Conservation (phyloP, 208 protist species). For the Leishmania mexicana region DNA sequence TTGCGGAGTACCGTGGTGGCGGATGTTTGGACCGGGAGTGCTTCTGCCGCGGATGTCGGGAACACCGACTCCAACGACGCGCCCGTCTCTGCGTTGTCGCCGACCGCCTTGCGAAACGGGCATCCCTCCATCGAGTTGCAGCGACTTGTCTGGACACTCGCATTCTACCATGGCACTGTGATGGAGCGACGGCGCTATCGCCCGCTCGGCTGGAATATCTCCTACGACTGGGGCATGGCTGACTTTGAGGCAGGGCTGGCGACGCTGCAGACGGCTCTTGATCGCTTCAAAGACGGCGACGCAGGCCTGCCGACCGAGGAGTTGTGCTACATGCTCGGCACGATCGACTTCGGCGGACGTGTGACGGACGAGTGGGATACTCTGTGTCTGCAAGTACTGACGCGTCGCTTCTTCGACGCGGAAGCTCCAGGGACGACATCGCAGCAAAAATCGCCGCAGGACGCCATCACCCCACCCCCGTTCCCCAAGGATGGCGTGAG, state of each 20-base stretch:
- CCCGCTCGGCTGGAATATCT: slow-evolving; percentile 94
- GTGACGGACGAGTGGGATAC: slow-evolving; percentile 94
- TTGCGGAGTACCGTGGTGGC: slow-evolving; percentile 56
- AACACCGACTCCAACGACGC: background rate
- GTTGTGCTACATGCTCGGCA: slow-evolving; percentile 90
- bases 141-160: slow-evolving; percentile 93
- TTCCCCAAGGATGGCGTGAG: slow-evolving; percentile 38
- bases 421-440: slow-evolving; percentile 30
- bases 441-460: slow-evolving; percentile 17
- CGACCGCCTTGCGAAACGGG: background rate
- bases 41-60: slow-evolving; percentile 19
- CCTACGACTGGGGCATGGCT: slow-evolving; percentile 93
- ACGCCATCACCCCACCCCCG: slow-evolving; percentile 64
- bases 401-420: slow-evolving; percentile 72
- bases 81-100: background rate
- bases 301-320: slow-evolving; percentile 68
- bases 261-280: slow-evolving; percentile 76
- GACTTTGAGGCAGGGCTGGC: slow-evolving; percentile 89
- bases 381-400: slow-evolving; percentile 78
- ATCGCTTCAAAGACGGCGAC: slow-evolving; percentile 9
- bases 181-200: slow-evolving; percentile 94
- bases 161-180: slow-evolving; percentile 92
- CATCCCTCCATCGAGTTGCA: slow-evolving; percentile 18
- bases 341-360: slow-evolving; percentile 95
- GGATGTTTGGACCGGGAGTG: slow-evolving; percentile 61